Base-by-base conservation (phyloP, 495 filamentous ascomycete genomes). In the Recurvomyces mirabilis region DNA sequence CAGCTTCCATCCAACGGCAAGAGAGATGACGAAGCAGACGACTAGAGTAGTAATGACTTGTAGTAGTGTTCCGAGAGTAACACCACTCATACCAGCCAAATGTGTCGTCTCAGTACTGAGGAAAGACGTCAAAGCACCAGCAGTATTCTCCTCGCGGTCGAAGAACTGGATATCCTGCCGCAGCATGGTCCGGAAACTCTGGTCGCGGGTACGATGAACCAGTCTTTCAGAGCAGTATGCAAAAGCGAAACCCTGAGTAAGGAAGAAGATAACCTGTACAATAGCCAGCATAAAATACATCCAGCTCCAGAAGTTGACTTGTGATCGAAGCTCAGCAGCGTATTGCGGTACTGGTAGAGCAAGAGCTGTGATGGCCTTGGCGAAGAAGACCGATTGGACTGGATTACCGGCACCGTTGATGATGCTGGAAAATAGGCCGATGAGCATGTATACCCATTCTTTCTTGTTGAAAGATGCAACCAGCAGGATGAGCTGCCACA, bases 251-350 rank as follows among this genome's bases (percentile, higher is more conserved):
- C 86, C 88, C 51, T 89, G 82, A 26, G 55, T 56, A 25, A 70
- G 65, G 52, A 82, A 82, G 1, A 77, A 73, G 38, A 89, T 57
- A 47, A 94, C 77, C 56, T 82, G 76, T 22, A 78, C 72, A 34
- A 93, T 60, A 13, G 82, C 91, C n/a, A 94, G 74, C 74, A 95
- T 87, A 18, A 96, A 72, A 60, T 91, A 98, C 87, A 98, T 94
- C 45, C 79, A 60, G 26, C 75, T 77, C 89, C 91, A 98, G 62
- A 95, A 96, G 50, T 91, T 77, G 31, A 77, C 77, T 31, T 83
- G 76, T 2, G 71, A 68, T 37, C 79, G 71, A 28, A 93, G 60
- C 47, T 69, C 60, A n/a, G n/a, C n/a, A 31, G 28, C 68, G 46
- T 62, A 74, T 54, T 65, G 26, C 4, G 30, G 45, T 12, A 54